Base-by-base conservation (phyloP, 2,329 filamentous ascomycete genomes). In the Trichoderma sp. region DNA sequence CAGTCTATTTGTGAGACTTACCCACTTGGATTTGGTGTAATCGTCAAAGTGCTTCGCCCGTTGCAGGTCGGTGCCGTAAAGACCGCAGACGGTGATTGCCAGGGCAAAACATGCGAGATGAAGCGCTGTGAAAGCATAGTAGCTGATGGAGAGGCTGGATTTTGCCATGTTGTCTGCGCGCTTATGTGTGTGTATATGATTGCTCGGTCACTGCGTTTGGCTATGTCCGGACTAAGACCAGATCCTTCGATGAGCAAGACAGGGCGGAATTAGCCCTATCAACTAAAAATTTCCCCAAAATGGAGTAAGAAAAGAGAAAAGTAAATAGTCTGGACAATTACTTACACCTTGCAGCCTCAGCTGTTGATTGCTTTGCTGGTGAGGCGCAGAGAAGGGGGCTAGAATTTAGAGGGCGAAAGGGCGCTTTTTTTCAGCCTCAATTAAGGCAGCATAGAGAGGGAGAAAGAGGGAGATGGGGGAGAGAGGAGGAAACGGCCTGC, bases 91-190 rank as follows among this genome's bases (percentile, higher is more conserved):
- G 1, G 92, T 88, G 71, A 97, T 82, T 15, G 90, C 93, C 74
- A 97, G 86, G 71, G 92, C 86, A 77, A 97, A 91, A 78, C 95
- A 93, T 73, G 91, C 82, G 80, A 95, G 85, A 79, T 95, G 92
- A n/a, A 94, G 82, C 74, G 86, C 74, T 28, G 86, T 82, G 78
- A 92, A 91, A 75, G 85, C 77, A 75, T 90, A 75, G 74, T 88
- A 88, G 79, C 84, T 82, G 77, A 81, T 68, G 23, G 83, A 77
- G 67, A 85, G 79, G 72, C 82, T 83, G 64, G 84, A 77, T 72
- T 86, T 68, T 62, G 83, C 84, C 85, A 87, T 87, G 17, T 2
- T 58, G 50, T 55, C 17, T 47, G 53, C 7, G 71, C 61, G 39
- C 34, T 12, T 43, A 39, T 61, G 20, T 43, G 15, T 15, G 36